Evolutionary conservation across 2,329 filamentous ascomycete genomes (phyloP), one percentile per base, ranked within the genome.

Genomic region (Trichoderma gracile): DNA sequence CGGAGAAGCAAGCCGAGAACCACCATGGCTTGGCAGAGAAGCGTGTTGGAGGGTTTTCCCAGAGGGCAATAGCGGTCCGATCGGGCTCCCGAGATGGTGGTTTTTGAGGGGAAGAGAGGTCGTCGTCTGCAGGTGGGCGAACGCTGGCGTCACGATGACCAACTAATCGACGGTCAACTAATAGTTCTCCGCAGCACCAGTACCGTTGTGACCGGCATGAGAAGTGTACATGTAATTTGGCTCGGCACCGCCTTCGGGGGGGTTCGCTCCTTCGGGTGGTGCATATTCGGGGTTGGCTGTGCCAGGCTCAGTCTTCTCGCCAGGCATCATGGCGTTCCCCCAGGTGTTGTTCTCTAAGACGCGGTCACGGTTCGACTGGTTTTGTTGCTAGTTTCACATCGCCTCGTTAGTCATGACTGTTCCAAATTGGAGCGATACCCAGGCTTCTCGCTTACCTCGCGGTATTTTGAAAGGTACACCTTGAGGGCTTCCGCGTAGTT

Each of bases 401-500:
- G 1, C 17, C n/a, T 30, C 58, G 17, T 49, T 42, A 55, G 38
- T 6, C 10, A 42, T 50, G 30, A 25, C 5, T 3, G 5, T 25
- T 40, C 23, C 15, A 10, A 30, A 21, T 4, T 15, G 19, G 8
- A 12, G 14, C 15, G 25, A 25, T 12, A 23, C 15, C 5, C 14
- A 23, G 14, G 21, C 23, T 40, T 15, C 38, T 71, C 21, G 14
- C 90, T 86, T 85, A 98, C 95, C 86, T 99, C 95, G 78, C 95
- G 89, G 78, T 98, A 99, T 76, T 97, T 95, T 66, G 93, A 92
- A 47, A 99, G 85, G 77, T 99, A 99, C 71, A 99, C 97, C 80
- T 99, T 99, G 65, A 99, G 83, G 1, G 95, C 95, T 78, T 99
- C 95, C 27, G 94, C 91, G 76, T 99, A 99, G 80, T 99, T 99